phyloP scores from a whole-genome alignment of 768 basidiomycete species.

The Tylopilus vinaceipallidus region DNA sequence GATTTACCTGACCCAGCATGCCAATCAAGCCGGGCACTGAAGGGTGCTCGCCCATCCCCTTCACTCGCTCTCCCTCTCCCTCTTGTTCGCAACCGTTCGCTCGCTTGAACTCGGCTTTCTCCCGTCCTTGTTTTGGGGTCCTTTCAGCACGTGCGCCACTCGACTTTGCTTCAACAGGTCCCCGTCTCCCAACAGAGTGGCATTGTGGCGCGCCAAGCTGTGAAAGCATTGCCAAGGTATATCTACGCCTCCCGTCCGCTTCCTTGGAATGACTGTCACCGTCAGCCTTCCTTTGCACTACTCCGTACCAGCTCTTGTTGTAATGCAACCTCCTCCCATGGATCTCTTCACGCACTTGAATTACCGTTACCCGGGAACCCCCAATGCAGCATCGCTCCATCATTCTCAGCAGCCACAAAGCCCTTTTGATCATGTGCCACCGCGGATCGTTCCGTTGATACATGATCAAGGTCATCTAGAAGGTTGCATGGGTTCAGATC shows the following conservation, averaged over 20 bases:
- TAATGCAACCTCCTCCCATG: conserved; percentile 6
- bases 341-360: conserved; percentile 15
- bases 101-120: neutral
- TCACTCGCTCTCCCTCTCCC: no score
- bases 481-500: neutral
- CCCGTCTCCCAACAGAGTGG: no score
- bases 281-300: neutral
- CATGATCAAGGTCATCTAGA: neutral
- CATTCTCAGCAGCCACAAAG: conserved; percentile 1
- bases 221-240: conserved; percentile 15
- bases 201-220: neutral
- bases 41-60: no score
- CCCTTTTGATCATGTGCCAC: neutral
- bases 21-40: conserved; percentile 7
- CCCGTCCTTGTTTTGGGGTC: conserved; percentile 4
- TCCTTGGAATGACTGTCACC: neutral
- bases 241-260: neutral
- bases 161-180: neutral
- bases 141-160: conserved; percentile 5
- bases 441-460: neutral
- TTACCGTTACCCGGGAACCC: conserved; percentile 11
- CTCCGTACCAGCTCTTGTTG: neutral
- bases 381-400: neutral
- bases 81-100: no score
- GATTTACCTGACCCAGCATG: conserved; percentile 6